Percentiles rank a stretch among this genome's conserved stretches.
Evolutionary conservation across 768 basidiomycete genomes (phyloP).

Genomic region (Russula vinacea): DNA sequence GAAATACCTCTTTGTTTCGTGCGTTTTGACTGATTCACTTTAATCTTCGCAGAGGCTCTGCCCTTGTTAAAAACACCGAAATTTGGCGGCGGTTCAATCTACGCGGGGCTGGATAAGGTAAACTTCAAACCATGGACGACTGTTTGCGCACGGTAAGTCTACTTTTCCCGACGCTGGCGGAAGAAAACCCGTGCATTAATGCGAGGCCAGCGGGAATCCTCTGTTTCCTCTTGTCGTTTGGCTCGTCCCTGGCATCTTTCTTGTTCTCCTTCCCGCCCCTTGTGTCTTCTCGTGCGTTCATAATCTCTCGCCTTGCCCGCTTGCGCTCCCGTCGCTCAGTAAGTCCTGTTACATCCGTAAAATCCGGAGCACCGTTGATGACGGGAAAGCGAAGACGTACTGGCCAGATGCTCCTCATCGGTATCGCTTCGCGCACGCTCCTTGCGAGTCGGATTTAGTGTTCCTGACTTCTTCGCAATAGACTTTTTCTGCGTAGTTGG

Average conservation of each 20-base stretch:
- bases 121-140: neutral
- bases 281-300: slow-evolving; percentile 19
- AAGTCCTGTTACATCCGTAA: slow-evolving; percentile 46
- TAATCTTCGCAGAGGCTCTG: slow-evolving; percentile 51
- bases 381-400: slow-evolving; percentile 33
- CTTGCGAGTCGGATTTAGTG: slow-evolving; percentile 4
- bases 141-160: slow-evolving; percentile 53
- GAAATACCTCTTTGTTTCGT: slow-evolving; percentile 35
- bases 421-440: slow-evolving; percentile 25
- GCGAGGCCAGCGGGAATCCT: slow-evolving; percentile 51
- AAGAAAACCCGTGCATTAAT: slow-evolving; percentile 64
- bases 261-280: slow-evolving; percentile 27
- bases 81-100: slow-evolving; percentile 46
- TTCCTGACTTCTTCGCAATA: neutral
- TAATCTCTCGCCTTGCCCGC: slow-evolving; percentile 37
- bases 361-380: neutral
- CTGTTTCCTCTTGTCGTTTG: slow-evolving; percentile 33
- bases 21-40: slow-evolving; percentile 31
- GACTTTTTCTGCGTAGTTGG: neutral
- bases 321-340: slow-evolving; percentile 64
- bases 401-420: slow-evolving; percentile 40
- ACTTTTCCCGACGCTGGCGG: slow-evolving; percentile 58
- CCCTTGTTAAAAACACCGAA: slow-evolving; percentile 65
- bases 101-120: neutral
- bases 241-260: slow-evolving; percentile 27